A percentile compares a stretch with the other conserved stretches of the same genome.
Evolutionary conservation across 352 stramenopile genomes (phyloP).

Genomic region (Globisporangium recalcitrans): DNA sequence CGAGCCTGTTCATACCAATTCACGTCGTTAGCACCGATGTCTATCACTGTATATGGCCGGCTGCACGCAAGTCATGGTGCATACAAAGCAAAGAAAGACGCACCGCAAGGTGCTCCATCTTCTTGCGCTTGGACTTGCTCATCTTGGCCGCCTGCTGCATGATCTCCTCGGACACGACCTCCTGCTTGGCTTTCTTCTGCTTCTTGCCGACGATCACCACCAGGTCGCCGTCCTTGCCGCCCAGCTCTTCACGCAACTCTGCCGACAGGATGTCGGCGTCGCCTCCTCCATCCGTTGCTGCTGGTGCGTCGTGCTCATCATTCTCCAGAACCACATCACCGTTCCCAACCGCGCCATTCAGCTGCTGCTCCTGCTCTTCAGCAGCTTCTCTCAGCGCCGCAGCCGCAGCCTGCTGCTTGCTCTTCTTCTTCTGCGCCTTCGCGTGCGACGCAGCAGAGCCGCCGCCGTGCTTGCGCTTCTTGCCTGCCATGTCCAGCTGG

Average conservation of each 20-base stretch:
- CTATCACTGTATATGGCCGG: too few relatives aligned
- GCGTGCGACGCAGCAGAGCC: constrained; percentile 25
- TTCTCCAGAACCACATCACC: constrained; percentile 11
- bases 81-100: background rate
- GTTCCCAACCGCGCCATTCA: background rate
- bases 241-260: constrained; percentile 63
- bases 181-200: constrained; percentile 46
- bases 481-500: constrained; percentile 33
- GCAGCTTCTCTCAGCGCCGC: constrained; percentile 12
- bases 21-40: background rate
- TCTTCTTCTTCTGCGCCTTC: constrained; percentile 54
- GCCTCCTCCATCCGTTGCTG: constrained; percentile 1
- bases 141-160: constrained; percentile 59
- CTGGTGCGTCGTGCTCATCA: constrained; percentile 12
- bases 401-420: constrained; percentile 17
- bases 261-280: constrained; percentile 45
- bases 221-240: constrained; percentile 46
- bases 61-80: background rate
- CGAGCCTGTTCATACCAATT: constrained; percentile 24
- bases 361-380: constrained; percentile 10
- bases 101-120: constrained; percentile 63
- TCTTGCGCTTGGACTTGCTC: constrained; percentile 82
- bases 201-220: constrained; percentile 55
- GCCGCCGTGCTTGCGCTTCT: constrained; percentile 55
- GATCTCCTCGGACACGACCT: constrained; percentile 50